Base-by-base conservation (phyloP, 768 basidiomycete species). In the Amanita phalloides region DNA sequence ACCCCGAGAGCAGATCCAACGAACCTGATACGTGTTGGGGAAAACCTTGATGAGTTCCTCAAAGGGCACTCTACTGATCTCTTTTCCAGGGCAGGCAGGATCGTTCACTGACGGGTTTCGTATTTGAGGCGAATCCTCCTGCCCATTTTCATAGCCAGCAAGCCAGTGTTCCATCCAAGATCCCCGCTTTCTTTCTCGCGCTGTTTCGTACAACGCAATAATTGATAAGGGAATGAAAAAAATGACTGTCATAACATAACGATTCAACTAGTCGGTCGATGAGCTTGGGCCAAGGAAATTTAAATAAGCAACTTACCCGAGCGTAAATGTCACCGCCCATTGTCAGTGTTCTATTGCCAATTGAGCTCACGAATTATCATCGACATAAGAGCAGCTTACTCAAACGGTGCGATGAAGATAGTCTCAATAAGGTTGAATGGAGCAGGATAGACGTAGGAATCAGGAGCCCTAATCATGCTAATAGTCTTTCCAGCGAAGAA, bases 381-480 rank as follows among this genome's bases (percentile, higher is more conserved):
- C 53, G 44, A 10, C 37, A 43, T 48, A 20, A 50, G 38, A 7
- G 10, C 13, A 35, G 41, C 87, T 60, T 59, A 95, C 91, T 95
- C 93, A 46, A 90, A 73, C 14, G 94, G 94, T 1, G 82, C 88
- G 53, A 95, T 71, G 26, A 95, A 68, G 61, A 91, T 63, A 0
- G 74, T 70, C 66, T 97, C 94, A 54, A 94, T 68, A 25, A 96
- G 69, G 64, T 95, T 96, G 73, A 95, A 94, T 1, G 94, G 94
- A 0, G 93, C 88, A 30, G 91, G 90, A 64, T 92, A 94, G 46
- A 90, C 82, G 55, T 71, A 88, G n/a, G 79, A 76, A 66, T 91
- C 89, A 4, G 90, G 90, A 1, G 90, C 89, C 44, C 90, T 70
- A 53, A 90, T 86, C 89, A 90, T 87, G 11, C 76, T 75, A 43